Conservation (phyloP, 1,139 yeast species). For the Yamadazyma atmosphaerica region DNA sequence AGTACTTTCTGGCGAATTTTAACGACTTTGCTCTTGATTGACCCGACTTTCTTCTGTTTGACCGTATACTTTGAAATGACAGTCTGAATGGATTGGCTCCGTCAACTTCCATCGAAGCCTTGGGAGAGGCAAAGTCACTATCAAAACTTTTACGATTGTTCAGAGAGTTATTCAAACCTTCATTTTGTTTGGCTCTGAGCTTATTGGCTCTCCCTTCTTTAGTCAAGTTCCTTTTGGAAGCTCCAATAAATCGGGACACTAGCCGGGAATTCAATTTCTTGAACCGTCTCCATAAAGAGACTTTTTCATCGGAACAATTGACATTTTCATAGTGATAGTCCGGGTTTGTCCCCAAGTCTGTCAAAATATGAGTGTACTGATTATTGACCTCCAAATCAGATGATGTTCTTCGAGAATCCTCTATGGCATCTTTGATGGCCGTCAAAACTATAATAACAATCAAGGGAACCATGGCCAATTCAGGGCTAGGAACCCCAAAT, state of each 20-base stretch:
- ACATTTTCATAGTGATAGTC: constrained; percentile 32
- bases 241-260: constrained; percentile 28
- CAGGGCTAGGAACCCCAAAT: constrained; percentile 60
- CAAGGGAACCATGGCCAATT: constrained; percentile 56
- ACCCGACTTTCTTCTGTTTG: constrained; percentile 9
- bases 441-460: constrained; percentile 58
- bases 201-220: constrained; percentile 41
- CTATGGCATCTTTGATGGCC: constrained; percentile 57
- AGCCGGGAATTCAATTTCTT: constrained; percentile 49
- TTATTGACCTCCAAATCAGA: constrained; percentile 57
- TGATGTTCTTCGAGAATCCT: constrained; percentile 54
- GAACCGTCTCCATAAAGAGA: constrained; percentile 60
- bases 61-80: constrained; percentile 21
- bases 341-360: constrained; percentile 11
- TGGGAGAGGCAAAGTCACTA: constrained; percentile 24
- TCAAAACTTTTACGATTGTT: constrained; percentile 34
- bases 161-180: constrained; percentile 11
- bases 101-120: constrained; percentile 15
- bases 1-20: constrained; percentile 37
- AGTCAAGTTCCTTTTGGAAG: constrained; percentile 32
- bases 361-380: constrained; percentile 47
- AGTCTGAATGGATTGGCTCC: constrained; percentile 26
- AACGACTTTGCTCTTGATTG: constrained; percentile 19
- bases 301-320: constrained; percentile 48
- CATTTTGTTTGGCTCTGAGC: constrained; percentile 20